These are phyloP conservation scores for Yarrowia sp. DNA, from an alignment of 805 yeast genomes.

Conservation along the genomic window DNA sequence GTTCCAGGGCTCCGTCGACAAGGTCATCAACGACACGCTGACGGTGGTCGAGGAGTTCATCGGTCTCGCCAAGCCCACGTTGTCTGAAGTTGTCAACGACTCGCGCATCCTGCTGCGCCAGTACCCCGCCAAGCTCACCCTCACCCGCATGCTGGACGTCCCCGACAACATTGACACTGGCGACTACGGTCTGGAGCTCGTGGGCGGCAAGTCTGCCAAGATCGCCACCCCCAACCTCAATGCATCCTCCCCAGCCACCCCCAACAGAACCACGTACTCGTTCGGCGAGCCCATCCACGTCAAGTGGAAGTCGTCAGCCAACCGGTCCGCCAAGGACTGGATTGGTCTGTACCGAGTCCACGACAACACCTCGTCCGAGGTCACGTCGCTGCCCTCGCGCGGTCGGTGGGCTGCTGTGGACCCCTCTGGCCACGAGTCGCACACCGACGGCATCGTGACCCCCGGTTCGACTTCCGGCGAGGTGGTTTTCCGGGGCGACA, in stretches of 20 bases:
- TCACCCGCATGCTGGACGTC: slow-evolving; percentile 36
- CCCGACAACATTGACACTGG: slow-evolving; percentile 34
- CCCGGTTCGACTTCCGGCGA: slow-evolving; percentile 43
- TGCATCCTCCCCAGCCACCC: no score
- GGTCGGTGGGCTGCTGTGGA: slow-evolving; percentile 60
- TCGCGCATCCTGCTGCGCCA: slow-evolving; percentile 42
- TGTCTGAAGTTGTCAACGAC: slow-evolving; percentile 36
- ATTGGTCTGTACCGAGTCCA: slow-evolving; percentile 67
- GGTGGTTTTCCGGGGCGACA: slow-evolving; percentile 48
- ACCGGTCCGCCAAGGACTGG: slow-evolving; percentile 61
- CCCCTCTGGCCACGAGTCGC: slow-evolving; percentile 28
- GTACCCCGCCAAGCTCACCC: slow-evolving; percentile 40
- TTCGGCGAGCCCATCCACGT: slow-evolving; percentile 58
- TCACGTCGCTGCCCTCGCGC: slow-evolving; percentile 58
- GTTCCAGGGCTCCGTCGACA: slow-evolving; percentile 41
- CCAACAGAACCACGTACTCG: not conserved
- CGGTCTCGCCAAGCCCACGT: slow-evolving; percentile 37
- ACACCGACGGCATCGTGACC: slow-evolving; percentile 32
- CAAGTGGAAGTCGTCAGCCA: slow-evolving; percentile 53
- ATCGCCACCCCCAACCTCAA: no score
- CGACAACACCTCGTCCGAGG: slow-evolving; percentile 54
- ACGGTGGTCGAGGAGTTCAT: slow-evolving; percentile 48
- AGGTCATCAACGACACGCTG: slow-evolving; percentile 42
- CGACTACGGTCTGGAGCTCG: slow-evolving; percentile 28
- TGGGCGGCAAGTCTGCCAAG: slow-evolving; percentile 11